Evolutionary conservation across 805 yeast species (phyloP).

Genomic region (Metschnikowia kunwiensis): DNA sequence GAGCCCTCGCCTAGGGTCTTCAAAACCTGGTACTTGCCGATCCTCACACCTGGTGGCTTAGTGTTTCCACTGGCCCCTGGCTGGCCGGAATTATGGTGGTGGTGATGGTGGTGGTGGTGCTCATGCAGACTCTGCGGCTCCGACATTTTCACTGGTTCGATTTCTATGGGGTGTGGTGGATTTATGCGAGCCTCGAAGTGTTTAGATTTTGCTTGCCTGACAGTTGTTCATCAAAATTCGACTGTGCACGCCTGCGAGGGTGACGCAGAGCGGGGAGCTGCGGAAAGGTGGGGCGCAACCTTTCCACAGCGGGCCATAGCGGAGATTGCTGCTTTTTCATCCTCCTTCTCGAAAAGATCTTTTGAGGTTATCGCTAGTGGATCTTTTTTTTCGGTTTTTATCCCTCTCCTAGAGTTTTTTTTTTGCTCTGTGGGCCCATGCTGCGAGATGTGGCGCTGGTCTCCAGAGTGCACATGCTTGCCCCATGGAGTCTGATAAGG

Average conservation of each 20-base stretch:
- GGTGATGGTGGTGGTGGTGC: conserved; percentile 12
- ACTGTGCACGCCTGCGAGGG: conserved; percentile 12
- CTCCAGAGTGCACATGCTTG: too few species aligned
- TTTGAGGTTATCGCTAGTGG: too few species aligned
- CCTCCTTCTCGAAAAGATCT: too few species aligned
- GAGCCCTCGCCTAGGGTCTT: conserved; percentile 95
- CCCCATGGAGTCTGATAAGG: too few species aligned
- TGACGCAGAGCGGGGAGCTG: conserved; percentile 7
- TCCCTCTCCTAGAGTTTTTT: too few species aligned
- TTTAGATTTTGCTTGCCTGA: conserved; percentile 4
- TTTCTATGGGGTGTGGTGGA: too few species aligned
- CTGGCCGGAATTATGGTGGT: conserved; percentile 7
- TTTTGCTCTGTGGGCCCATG: too few species aligned
- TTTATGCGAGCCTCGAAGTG: not conserved
- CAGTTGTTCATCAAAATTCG: conserved; percentile 8
- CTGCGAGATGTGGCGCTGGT: too few species aligned
- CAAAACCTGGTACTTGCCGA: conserved; percentile 91
- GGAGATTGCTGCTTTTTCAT: too few species aligned
- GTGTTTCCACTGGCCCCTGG: conserved; percentile 7
- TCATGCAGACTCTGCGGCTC: conserved; percentile 11
- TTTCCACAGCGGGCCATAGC: too few species aligned
- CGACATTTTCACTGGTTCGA: conserved; percentile 12
- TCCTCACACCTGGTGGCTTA: conserved; percentile 43
- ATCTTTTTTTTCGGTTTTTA: too few species aligned
- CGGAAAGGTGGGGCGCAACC: too few species aligned